Evolutionary conservation across 1,284 basidiomycete species (phyloP).

Genomic region (Farysia itapuensis): DNA sequence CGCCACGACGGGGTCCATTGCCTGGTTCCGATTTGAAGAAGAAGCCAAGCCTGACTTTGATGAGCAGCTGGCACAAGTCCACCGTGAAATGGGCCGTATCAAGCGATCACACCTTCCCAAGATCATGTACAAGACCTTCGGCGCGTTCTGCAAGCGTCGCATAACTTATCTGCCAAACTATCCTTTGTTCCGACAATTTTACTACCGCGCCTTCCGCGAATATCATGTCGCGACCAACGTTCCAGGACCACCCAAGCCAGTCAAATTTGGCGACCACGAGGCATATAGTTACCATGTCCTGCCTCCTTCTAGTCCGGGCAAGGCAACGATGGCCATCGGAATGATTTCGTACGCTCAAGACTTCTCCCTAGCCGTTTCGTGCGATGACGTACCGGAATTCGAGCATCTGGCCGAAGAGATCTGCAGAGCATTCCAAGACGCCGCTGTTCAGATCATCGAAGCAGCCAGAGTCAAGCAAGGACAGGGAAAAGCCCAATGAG

Average conservation of each 20-base stretch:
- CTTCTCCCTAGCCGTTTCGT: slow-evolving; percentile 56
- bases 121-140: slow-evolving; percentile 49
- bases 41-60: slow-evolving; percentile 36
- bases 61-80: slow-evolving; percentile 43
- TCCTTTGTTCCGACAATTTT: slow-evolving; percentile 41
- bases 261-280: slow-evolving; percentile 54
- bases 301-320: slow-evolving; percentile 55
- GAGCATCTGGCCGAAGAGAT: slow-evolving; percentile 44
- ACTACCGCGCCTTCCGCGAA: slow-evolving; percentile 54
- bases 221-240: slow-evolving; percentile 58
- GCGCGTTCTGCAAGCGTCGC: slow-evolving; percentile 36
- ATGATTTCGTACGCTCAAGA: slow-evolving; percentile 57
- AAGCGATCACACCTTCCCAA: slow-evolving; percentile 52
- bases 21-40: slow-evolving; percentile 54
- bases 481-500: slow-evolving; percentile 12
- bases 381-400: slow-evolving; percentile 58
- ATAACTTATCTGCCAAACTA: slow-evolving; percentile 54
- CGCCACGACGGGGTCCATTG: slow-evolving; percentile 54
- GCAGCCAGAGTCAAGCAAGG: slow-evolving; percentile 42
- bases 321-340: slow-evolving; percentile 56
- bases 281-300: slow-evolving; percentile 58
- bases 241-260: slow-evolving; percentile 54
- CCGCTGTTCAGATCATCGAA: slow-evolving; percentile 41
- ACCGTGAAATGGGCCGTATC: slow-evolving; percentile 56
- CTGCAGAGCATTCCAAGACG: slow-evolving; percentile 54